Conservation (phyloP, 257 asterid species). For the Plantago major region DNA sequence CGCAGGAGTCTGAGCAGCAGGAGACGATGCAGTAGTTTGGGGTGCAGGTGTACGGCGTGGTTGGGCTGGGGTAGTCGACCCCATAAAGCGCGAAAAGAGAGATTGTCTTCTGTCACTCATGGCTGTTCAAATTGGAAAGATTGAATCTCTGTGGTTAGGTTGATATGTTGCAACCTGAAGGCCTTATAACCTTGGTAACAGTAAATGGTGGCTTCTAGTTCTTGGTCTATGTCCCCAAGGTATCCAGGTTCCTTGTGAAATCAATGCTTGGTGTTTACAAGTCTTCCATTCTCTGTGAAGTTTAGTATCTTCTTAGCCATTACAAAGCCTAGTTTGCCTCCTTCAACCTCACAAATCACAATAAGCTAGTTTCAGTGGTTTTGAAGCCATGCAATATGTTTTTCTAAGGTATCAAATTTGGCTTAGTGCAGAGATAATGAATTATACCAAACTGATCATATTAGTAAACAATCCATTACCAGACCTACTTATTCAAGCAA, state of each 20-base stretch:
- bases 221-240: slow-evolving; percentile 21
- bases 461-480: no score
- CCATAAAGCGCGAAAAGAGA: slow-evolving; percentile 46
- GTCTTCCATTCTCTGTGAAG: no score
- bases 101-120: slow-evolving; percentile 58
- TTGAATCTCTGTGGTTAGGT: slow-evolving; percentile 4
- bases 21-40: slow-evolving; percentile 26
- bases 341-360: no score
- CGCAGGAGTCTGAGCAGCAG: slow-evolving; percentile 13
- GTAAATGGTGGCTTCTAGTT: slow-evolving; percentile 16
- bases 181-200: slow-evolving; percentile 23
- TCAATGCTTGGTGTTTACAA: not conserved
- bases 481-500: no score
- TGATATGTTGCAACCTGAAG: slow-evolving; percentile 17
- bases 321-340: no score
- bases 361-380: no score
- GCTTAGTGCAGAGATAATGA: no score
- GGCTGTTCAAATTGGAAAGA: slow-evolving; percentile 2
- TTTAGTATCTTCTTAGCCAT: no score
- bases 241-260: slow-evolving; percentile 35
- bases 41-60: slow-evolving; percentile 35
- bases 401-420: no score
- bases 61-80: slow-evolving; percentile 21
- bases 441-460: no score
- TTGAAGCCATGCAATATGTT: no score